A percentile compares a stretch with the other conserved stretches of the same genome.
phyloP scores from a whole-genome alignment of 108 stramenopile species.

The Poteriospumella lacustris region DNA sequence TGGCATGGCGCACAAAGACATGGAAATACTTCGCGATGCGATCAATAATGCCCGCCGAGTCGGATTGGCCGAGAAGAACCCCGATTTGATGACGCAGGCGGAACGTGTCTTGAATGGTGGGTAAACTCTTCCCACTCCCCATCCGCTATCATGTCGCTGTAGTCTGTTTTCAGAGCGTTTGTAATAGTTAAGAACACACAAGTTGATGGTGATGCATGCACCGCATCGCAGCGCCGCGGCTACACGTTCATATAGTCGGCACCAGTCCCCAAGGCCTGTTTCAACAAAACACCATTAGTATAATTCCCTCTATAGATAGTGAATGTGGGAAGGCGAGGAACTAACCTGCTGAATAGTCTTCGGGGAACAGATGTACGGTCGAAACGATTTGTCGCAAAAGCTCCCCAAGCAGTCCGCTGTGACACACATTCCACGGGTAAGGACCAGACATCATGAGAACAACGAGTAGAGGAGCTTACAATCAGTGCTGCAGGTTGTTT shows the following conservation, averaged over 20 bases:
- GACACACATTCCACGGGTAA: neutral
- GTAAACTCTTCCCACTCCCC: too few species aligned
- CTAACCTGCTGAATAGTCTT: constrained; percentile 24
- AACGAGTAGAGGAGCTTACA: constrained; percentile 1
- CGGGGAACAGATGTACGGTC: constrained; percentile 18
- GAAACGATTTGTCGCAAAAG: neutral
- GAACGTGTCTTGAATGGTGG: too few species aligned
- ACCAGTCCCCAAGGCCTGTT: neutral
- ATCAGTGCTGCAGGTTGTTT: neutral
- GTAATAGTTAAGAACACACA: too few species aligned
- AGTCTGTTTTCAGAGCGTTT: too few species aligned
- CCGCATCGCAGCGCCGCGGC: too few species aligned
- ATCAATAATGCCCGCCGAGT: neutral
- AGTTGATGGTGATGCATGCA: too few species aligned
- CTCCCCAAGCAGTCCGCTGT: constrained; percentile 22
- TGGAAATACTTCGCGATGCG: neutral
- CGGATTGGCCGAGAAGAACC: neutral
- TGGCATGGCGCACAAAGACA: neutral
- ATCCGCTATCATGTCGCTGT: too few species aligned
- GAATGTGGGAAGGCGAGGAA: neutral
- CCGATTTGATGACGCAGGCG: neutral
- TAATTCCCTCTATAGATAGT: neutral
- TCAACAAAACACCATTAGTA: neutral
- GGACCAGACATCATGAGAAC: constrained; percentile 3
- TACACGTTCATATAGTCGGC: neutral